These are phyloP conservation scores for Eremochloa ophiuroides DNA, from an alignment of 176 grass and related monocot species.

Conservation along the genomic window DNA sequence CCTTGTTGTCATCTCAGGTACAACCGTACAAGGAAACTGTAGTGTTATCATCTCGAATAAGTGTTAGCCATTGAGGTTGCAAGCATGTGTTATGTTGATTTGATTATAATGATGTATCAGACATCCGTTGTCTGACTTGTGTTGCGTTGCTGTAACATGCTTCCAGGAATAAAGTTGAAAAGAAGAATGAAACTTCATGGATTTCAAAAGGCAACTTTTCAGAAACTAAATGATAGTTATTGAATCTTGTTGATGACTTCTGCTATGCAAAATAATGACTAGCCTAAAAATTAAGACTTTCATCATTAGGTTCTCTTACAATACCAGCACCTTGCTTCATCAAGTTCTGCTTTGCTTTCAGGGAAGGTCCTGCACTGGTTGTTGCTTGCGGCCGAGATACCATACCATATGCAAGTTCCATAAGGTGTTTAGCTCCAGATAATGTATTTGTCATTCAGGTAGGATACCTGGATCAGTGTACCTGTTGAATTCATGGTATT, in stretches of 20 bases:
- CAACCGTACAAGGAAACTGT: not conserved
- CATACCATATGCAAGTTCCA: conserved; percentile 63
- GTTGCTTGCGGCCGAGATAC: conserved; percentile 93
- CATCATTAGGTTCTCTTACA: not conserved
- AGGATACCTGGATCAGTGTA: conserved; percentile 9
- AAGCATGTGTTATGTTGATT: not conserved
- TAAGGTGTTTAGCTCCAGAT: conserved; percentile 66
- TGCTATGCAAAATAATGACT: not conserved
- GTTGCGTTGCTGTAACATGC: not conserved
- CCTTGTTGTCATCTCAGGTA: not conserved
- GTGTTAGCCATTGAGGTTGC: not conserved
- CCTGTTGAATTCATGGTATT: not conserved
- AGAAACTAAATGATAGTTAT: not conserved
- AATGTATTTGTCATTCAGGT: conserved; percentile 99
- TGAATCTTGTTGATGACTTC: not conserved
- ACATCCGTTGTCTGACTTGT: not conserved
- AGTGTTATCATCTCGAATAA: not conserved
- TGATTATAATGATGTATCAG: not conserved
- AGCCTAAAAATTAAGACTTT: not conserved
- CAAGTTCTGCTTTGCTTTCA: conserved; percentile 40
- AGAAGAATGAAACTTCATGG: not conserved
- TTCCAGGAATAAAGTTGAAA: not conserved
- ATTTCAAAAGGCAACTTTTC: not conserved
- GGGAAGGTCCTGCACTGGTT: conserved; percentile 75
- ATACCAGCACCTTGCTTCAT: not conserved